Evolutionary conservation across 345 rosid genomes (phyloP).

Genomic region (Lepidium africanum): DNA sequence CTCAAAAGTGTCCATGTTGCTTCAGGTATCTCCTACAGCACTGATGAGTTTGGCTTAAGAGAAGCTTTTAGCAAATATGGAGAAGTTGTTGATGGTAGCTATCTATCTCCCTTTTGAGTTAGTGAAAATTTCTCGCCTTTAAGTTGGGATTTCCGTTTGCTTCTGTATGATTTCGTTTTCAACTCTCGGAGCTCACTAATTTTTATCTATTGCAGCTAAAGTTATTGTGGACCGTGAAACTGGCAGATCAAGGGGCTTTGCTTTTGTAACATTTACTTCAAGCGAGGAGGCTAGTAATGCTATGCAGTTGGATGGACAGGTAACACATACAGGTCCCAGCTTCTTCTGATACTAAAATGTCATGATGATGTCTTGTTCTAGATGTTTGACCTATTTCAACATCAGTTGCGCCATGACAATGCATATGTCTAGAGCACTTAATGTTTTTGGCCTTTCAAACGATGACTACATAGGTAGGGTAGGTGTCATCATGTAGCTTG

Average conservation of each 20-base stretch:
- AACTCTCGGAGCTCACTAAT: background rate
- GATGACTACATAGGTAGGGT: background rate
- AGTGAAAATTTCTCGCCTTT: slow-evolving; percentile 31
- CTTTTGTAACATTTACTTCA: slow-evolving; percentile 60
- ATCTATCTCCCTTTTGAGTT: slow-evolving; percentile 5
- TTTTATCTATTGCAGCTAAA: slow-evolving; percentile 46
- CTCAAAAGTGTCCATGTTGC: background rate
- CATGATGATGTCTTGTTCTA: background rate
- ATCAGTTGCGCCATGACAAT: background rate
- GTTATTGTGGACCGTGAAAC: slow-evolving; percentile 81
- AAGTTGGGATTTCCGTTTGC: background rate
- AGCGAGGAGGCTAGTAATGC: slow-evolving; percentile 81
- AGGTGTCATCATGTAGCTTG: background rate
- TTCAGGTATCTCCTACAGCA: slow-evolving; percentile 71
- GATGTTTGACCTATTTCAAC: background rate
- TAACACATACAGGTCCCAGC: slow-evolving; percentile 6
- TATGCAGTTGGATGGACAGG: slow-evolving; percentile 94
- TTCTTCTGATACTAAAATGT: background rate
- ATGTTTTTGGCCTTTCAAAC: background rate
- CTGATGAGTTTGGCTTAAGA: slow-evolving; percentile 58
- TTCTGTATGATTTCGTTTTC: background rate
- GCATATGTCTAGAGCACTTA: background rate
- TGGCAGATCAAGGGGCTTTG: slow-evolving; percentile 94
- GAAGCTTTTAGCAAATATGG: slow-evolving; percentile 87
- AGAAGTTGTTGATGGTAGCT: slow-evolving; percentile 72